These are phyloP conservation scores for Leccinum pachyderme DNA, from an alignment of 1,284 basidiomycete genomes.

Conservation along the genomic window DNA sequence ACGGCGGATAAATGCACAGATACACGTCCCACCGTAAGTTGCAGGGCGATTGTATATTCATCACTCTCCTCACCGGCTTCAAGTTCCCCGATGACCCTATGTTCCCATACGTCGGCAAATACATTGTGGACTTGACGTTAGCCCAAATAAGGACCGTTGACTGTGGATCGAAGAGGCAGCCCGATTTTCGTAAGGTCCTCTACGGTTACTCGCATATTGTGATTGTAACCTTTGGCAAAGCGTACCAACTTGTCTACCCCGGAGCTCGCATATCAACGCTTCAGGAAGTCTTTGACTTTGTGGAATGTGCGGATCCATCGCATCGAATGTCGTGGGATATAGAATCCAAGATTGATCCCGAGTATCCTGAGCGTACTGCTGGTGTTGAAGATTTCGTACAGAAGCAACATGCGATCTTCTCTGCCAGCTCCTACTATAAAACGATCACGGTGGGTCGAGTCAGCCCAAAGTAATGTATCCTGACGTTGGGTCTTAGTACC, in stretches of 20 bases:
- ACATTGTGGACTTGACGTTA: conserved; percentile 72
- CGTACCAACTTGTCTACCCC: conserved; percentile 62
- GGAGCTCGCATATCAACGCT: conserved; percentile 71
- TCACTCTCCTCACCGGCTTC: conserved; percentile 8
- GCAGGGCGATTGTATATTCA: not conserved
- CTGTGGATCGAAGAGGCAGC: conserved; percentile 68
- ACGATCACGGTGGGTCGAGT: conserved; percentile 55
- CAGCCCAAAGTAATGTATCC: not conserved
- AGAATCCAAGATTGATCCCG: conserved; percentile 75
- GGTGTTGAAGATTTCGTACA: conserved; percentile 64
- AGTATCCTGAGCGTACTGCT: conserved; percentile 53
- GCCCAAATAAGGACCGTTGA: conserved; percentile 76
- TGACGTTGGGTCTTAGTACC: conserved; percentile 45
- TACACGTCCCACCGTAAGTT: conserved; percentile 56
- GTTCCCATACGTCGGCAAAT: conserved; percentile 74
- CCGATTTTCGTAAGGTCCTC: conserved; percentile 53
- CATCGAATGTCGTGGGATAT: conserved; percentile 70
- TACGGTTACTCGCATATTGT: not conserved
- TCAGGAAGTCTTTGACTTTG: conserved; percentile 73
- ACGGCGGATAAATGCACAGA: conserved; percentile 62
- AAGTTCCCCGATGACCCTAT: conserved; percentile 54
- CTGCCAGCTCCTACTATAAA: conserved; percentile 51
- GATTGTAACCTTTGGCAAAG: conserved; percentile 35
- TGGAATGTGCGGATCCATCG: conserved; percentile 63
- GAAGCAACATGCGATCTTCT: conserved; percentile 57